Conservation (phyloP, 768 basidiomycete species). For the Guyanaporus albipodus region DNA sequence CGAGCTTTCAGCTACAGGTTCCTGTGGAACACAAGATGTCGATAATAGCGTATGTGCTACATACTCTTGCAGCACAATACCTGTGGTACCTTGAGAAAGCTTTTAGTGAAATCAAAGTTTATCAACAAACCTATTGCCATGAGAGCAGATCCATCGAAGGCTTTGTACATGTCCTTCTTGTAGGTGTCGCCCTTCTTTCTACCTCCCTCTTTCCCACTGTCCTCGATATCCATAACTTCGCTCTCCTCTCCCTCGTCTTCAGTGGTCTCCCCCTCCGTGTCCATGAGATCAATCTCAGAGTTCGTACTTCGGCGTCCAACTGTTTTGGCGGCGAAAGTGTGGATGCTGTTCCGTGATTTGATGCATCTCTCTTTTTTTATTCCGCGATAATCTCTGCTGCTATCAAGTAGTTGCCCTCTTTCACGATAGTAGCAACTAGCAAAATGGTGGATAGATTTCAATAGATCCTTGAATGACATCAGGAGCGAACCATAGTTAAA, state of each 20-base stretch:
- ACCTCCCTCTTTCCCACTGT: slow-evolving; percentile 3
- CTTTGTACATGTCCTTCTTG: slow-evolving; percentile 65
- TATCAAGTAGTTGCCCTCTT: slow-evolving; percentile 55
- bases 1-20: neutral
- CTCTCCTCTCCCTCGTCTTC: slow-evolving; percentile 16
- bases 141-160: slow-evolving; percentile 68
- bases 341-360: slow-evolving; percentile 16
- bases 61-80: slow-evolving; percentile 68
- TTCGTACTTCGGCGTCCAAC: neutral
- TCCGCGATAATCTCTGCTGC: slow-evolving; percentile 42
- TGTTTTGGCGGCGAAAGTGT: slow-evolving; percentile 17
- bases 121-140: slow-evolving; percentile 58
- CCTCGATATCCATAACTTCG: slow-evolving; percentile 8
- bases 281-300: slow-evolving; percentile 9
- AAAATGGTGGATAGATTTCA: slow-evolving; percentile 51
- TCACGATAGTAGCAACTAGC: slow-evolving; percentile 57
- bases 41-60: slow-evolving; percentile 36
- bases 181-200: slow-evolving; percentile 4
- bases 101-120: neutral
- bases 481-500: neutral
- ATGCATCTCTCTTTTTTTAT: slow-evolving; percentile 35
- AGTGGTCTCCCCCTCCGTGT: slow-evolving; percentile 13
- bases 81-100: slow-evolving; percentile 31
- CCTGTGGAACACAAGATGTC: neutral
- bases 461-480: slow-evolving; percentile 40